These are phyloP conservation scores for Lycium barbarum DNA, from an alignment of 257 asterid species.

Conservation along the genomic window DNA sequence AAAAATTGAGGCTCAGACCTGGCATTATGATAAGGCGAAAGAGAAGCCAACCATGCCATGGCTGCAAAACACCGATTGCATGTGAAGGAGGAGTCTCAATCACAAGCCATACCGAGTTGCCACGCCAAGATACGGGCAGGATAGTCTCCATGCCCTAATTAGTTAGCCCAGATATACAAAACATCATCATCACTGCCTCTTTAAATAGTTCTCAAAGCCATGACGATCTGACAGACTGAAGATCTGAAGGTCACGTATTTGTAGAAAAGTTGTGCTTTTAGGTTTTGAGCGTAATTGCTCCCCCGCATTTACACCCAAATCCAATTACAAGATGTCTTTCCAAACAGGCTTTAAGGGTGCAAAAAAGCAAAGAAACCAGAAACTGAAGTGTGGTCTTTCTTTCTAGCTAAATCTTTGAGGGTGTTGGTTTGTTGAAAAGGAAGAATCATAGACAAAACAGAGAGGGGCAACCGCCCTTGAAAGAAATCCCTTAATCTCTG, in stretches of 20 bases:
- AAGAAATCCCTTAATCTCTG: conserved; percentile 27
- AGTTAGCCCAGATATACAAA: background rate
- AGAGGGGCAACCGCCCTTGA: conserved; percentile 66
- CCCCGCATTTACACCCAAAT: no score
- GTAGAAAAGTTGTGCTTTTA: no score
- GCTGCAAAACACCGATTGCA: background rate
- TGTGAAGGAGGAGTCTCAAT: background rate
- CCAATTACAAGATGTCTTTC: no score
- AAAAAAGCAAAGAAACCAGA: no score
- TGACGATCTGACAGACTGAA: background rate
- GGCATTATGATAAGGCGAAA: background rate
- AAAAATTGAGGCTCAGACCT: conserved; percentile 33
- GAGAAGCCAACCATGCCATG: background rate
- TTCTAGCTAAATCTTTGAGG: no score
- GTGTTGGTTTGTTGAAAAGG: background rate
- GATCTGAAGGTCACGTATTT: no score
- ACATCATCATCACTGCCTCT: conserved; percentile 16
- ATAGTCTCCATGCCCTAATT: background rate
- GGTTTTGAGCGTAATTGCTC: no score
- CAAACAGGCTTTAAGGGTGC: no score
- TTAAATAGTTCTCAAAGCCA: background rate
- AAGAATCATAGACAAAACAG: conserved; percentile 33
- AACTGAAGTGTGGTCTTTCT: no score
- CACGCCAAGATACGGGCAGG: background rate
- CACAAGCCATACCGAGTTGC: background rate